A percentile compares a stretch with the other conserved stretches of the same genome.
These are phyloP conservation scores for Debaryomycetaceae sp. DNA, from an alignment of 1,139 yeast genomes.

Conservation along the genomic window DNA sequence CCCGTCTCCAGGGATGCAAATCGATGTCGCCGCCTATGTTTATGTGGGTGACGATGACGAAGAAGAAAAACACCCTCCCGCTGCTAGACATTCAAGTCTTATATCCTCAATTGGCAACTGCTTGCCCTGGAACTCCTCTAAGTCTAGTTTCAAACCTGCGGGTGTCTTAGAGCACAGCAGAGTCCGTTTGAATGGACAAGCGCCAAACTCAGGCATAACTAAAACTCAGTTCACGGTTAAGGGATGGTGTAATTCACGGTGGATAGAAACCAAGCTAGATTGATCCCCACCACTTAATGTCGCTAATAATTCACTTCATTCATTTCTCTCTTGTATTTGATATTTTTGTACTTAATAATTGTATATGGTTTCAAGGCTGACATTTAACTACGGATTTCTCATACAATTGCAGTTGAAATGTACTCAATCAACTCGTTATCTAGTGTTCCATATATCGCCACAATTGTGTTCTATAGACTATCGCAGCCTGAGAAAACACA, in stretches of 20 bases:
- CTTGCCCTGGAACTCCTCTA: slow-evolving; percentile 38
- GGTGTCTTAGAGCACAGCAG: slow-evolving; percentile 27
- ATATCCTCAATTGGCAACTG: slow-evolving; percentile 24
- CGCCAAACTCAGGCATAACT: slow-evolving; percentile 40
- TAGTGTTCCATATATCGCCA: no score
- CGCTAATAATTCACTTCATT: background rate
- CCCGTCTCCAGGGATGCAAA: slow-evolving; percentile 22
- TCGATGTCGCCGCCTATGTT: slow-evolving; percentile 22
- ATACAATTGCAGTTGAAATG: no score
- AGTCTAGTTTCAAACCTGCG: slow-evolving; percentile 30
- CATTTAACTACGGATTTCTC: background rate
- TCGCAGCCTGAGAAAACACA: no score
- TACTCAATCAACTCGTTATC: no score
- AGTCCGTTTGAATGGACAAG: slow-evolving; percentile 26
- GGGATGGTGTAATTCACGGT: slow-evolving; percentile 52
- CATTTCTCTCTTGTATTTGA: background rate
- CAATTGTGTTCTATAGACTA: no score
- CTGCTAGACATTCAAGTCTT: slow-evolving; percentile 8
- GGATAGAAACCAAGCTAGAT: slow-evolving; percentile 22
- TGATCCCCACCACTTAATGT: no score
- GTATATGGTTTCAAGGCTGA: background rate
- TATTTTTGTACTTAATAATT: background rate
- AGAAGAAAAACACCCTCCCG: background rate
- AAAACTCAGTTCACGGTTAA: slow-evolving; percentile 48
- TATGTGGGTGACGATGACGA: slow-evolving; percentile 13